Conservation (phyloP, 1,284 basidiomycete species). For the Tylopilus sp. region DNA sequence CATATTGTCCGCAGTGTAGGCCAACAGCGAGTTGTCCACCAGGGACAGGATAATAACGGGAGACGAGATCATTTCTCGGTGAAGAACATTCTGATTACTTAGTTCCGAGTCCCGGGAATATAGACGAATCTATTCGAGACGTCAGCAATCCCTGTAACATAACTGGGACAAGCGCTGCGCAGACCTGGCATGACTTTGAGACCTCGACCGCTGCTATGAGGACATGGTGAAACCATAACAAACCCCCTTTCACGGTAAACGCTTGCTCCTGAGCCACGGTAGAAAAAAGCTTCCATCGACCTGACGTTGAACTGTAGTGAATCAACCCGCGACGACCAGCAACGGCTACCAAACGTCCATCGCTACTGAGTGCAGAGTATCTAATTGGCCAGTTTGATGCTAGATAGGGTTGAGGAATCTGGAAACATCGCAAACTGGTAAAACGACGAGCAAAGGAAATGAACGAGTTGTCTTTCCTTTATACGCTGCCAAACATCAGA, state of each 20-base stretch:
- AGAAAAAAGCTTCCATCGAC: slow-evolving; percentile 91
- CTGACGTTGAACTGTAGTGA: slow-evolving; percentile 91
- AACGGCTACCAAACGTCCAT: slow-evolving; percentile 89
- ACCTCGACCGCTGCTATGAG: slow-evolving; percentile 87
- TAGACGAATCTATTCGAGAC: slow-evolving; percentile 60
- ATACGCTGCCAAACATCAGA: slow-evolving; percentile 97
- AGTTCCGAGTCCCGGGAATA: slow-evolving; percentile 95
- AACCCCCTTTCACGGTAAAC: slow-evolving; percentile 84
- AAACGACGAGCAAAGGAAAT: not conserved
- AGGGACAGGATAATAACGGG: slow-evolving; percentile 83
- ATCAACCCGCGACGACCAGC: slow-evolving; percentile 88
- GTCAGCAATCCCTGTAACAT: slow-evolving; percentile 4
- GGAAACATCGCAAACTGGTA: slow-evolving; percentile 1
- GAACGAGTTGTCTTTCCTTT: slow-evolving; percentile 48
- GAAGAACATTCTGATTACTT: slow-evolving; percentile 79
- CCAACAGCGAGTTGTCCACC: slow-evolving; percentile 94
- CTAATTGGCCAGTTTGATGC: slow-evolving; percentile 92
- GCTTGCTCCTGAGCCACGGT: slow-evolving; percentile 84
- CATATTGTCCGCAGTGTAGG: slow-evolving; percentile 96
- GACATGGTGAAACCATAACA: slow-evolving; percentile 97
- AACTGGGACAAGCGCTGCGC: slow-evolving; percentile 16
- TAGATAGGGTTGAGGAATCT: slow-evolving; percentile 88
- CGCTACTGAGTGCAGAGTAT: slow-evolving; percentile 87
- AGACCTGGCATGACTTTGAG: slow-evolving; percentile 73
- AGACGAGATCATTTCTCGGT: slow-evolving; percentile 74